Evolutionary conservation across 768 basidiomycete species (phyloP).

Genomic region (Nevesoporus exiguus): DNA sequence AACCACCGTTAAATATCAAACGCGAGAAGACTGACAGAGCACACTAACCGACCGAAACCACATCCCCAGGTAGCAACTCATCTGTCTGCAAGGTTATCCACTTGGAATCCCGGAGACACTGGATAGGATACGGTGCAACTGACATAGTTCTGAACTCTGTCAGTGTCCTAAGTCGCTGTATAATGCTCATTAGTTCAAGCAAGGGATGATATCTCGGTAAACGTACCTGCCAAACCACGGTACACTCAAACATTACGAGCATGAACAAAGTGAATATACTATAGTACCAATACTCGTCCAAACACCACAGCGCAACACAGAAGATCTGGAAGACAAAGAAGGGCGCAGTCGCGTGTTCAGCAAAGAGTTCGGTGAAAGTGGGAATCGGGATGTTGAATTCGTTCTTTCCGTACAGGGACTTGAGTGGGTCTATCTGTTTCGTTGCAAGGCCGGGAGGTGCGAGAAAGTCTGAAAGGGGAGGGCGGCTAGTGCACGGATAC

Average conservation of each 20-base stretch:
- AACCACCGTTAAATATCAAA: conserved; percentile 1
- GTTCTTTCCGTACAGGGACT: conserved; percentile 82
- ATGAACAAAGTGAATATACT: conserved; percentile 97
- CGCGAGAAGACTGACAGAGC: neutral
- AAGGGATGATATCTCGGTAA: neutral
- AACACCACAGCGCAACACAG: conserved; percentile 94
- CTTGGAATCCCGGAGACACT: conserved; percentile 71
- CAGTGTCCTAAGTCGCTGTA: conserved; percentile 84
- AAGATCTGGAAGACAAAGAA: conserved; percentile 99
- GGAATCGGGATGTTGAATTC: conserved; percentile 98
- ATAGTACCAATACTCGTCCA: conserved; percentile 99
- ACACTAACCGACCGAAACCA: conserved; percentile 73
- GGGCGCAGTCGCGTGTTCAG: conserved; percentile 95
- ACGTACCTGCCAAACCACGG: conserved; percentile 95
- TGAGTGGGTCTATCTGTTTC: conserved; percentile 47
- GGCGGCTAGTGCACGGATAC: conserved; percentile 77
- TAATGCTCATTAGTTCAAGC: neutral
- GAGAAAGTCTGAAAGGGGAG: conserved; percentile 64
- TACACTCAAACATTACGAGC: conserved; percentile 97
- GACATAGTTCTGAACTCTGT: conserved; percentile 98
- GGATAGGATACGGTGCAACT: conserved; percentile 84
- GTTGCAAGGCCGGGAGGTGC: conserved; percentile 53
- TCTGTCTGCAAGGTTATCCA: conserved; percentile 85
- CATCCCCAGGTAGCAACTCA: conserved; percentile 85
- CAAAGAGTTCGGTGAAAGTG: conserved; percentile 86